Evolutionary conservation across 768 basidiomycete species (phyloP), one percentile per base, ranked within the genome.

Genomic region (Mycena epipterygia): DNA sequence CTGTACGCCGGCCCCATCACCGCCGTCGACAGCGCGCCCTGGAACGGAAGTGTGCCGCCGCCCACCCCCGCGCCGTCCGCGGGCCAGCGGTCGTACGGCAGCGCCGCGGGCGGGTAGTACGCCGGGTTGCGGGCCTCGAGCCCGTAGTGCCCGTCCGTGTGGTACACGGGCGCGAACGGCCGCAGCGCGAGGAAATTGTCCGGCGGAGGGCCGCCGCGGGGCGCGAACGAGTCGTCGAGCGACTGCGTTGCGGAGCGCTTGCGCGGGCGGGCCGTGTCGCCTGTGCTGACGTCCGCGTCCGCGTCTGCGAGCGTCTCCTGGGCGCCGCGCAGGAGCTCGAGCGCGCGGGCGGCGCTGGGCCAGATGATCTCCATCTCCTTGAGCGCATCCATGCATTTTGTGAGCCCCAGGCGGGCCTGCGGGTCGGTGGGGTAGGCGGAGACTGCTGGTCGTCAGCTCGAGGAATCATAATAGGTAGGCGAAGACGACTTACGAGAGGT

Each of bases 1-100:
- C 91, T 93, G 76, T 93, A 94, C 74, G 91, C 82, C 71, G 93
- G 92, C 0, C 93, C 91, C 48, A 94, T 85, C 29, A 92, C 91
- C 0, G 91, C 90, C 21, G 93, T 93, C 25, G 93, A 91, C 48
- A 93, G 75, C 49, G 87, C 84, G 8, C 84, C 84, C 27, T 84
- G 76, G 74, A 85, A 73, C 37, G 68, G 48, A 7, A 84, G 62
- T 79, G 67, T 75, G 81, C 79, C 51, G 80, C 68, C 42, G 68
- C 57, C 70, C 44, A 35, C 44, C 57, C 41, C 74, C 75, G 5
- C 56, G 79, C 68, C 51, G 52, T 72, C 61, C 46, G 37, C 21
- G 0, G 85, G 74, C 89, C 89, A 90, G 2, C 86, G 82, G 64
- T 88, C 85, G 70, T 84, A 87, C 76, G 62, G 39, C 27, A 58